phyloP scores from a whole-genome alignment of 345 rosid species.

The Syzygium grande region DNA sequence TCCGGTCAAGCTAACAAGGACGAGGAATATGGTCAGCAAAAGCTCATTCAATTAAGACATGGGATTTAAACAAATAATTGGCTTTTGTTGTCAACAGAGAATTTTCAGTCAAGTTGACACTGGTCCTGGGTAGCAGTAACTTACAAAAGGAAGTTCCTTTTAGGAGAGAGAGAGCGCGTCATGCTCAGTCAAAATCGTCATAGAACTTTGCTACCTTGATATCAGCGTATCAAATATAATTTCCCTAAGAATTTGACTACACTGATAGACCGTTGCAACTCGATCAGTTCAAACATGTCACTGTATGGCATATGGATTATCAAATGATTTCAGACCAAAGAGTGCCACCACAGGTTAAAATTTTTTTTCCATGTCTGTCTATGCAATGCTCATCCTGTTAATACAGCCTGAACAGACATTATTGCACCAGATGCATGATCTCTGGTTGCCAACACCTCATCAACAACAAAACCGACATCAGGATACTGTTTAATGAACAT shows the following conservation, averaged over 20 bases:
- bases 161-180: neutral
- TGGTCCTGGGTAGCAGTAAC: neutral
- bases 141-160: neutral
- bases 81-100: neutral
- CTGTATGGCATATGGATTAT: neutral
- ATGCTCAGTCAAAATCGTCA: neutral
- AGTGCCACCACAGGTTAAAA: neutral
- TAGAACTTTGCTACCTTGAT: neutral
- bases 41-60: neutral
- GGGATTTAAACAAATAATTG: neutral
- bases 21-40: neutral
- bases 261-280: neutral
- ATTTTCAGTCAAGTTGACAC: neutral
- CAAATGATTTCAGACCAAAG: neutral
- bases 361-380: neutral
- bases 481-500: neutral
- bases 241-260: neutral
- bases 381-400: neutral
- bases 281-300: neutral
- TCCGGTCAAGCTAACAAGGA: constrained; percentile 54
- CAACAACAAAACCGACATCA: neutral
- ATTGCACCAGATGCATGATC: neutral
- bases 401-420: neutral
- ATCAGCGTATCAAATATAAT: neutral
- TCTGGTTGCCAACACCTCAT: neutral